Percentiles rank a stretch among this genome's conserved stretches.
These are phyloP conservation scores for Elaeagnus macrophylla DNA, from an alignment of 306 rosid genomes.

Conservation along the genomic window DNA sequence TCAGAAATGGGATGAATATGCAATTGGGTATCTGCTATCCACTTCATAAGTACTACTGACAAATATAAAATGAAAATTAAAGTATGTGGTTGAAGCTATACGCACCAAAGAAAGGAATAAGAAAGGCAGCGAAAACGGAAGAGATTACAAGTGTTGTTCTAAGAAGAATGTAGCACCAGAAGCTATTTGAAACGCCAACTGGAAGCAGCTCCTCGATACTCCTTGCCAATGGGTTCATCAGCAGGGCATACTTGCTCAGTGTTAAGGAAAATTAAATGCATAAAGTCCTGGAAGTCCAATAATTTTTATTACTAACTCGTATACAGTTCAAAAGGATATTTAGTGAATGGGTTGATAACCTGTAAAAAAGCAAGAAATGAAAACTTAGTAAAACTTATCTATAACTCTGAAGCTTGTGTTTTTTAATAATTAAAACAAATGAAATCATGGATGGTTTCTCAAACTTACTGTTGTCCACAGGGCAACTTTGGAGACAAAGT, in stretches of 20 bases:
- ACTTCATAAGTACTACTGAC: background rate
- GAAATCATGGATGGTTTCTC: background rate
- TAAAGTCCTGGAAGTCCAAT: conserved; percentile 5
- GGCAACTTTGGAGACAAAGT: conserved; percentile 49
- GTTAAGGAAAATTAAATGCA: conserved; percentile 38
- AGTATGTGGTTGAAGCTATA: conserved; percentile 10
- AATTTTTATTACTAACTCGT: conserved; percentile 3
- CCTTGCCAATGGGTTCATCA: conserved; percentile 80
- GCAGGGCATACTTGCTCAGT: conserved; percentile 51
- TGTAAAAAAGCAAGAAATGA: conserved; percentile 27
- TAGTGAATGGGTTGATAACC: conserved; percentile 68
- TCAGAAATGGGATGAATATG: background rate
- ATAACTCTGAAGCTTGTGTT: background rate
- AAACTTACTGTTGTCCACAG: conserved; percentile 66
- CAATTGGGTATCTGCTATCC: background rate
- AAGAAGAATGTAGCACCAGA: conserved; percentile 50
- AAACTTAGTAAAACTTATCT: conserved; percentile 21
- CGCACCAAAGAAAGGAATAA: conserved; percentile 77
- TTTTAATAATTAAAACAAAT: no score
- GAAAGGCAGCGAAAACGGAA: conserved; percentile 57
- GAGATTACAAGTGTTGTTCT: conserved; percentile 58
- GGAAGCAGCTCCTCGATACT: conserved; percentile 78
- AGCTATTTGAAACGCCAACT: conserved; percentile 28
- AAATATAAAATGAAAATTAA: conserved; percentile 1
- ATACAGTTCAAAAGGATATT: conserved; percentile 51